Conservation (phyloP, 169 alveolate species). For the Babesia bovis region DNA sequence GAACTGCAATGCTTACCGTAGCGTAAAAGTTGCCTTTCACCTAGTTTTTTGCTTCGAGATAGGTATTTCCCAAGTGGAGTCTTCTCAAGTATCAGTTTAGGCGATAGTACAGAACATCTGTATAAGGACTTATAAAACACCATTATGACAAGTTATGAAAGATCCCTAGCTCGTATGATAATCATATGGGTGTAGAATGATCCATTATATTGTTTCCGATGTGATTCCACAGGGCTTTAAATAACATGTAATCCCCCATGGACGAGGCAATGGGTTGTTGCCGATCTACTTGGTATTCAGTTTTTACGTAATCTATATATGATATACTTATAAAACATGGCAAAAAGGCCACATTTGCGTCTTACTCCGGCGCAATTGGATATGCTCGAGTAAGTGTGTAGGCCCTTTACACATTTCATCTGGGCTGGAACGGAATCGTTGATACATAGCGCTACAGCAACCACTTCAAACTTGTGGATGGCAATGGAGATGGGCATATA, state of each 20-base stretch:
- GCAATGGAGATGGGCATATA: conserved; percentile 59
- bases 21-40: conserved; percentile 25
- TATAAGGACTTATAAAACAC: not conserved
- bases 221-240: no score
- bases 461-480: conserved; percentile 63
- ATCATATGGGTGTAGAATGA: not conserved
- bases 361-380: conserved; percentile 28
- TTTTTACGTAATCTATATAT: no score
- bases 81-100: conserved; percentile 51
- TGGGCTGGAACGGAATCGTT: not conserved
- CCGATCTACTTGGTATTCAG: no score
- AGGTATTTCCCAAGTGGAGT: not conserved
- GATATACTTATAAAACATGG: not conserved
- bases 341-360: conserved; percentile 23
- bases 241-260: no score
- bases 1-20: conserved; percentile 16
- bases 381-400: conserved; percentile 25
- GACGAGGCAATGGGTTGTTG: no score
- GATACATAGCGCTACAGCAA: conserved; percentile 16
- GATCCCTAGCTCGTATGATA: not conserved
- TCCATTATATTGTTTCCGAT: not conserved
- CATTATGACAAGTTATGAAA: not conserved
- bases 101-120: conserved; percentile 35
- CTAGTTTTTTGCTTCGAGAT: not conserved
- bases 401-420: conserved; percentile 11